Conservation (phyloP, 257 asterid species). For the Haberlea rhodopensis region DNA sequence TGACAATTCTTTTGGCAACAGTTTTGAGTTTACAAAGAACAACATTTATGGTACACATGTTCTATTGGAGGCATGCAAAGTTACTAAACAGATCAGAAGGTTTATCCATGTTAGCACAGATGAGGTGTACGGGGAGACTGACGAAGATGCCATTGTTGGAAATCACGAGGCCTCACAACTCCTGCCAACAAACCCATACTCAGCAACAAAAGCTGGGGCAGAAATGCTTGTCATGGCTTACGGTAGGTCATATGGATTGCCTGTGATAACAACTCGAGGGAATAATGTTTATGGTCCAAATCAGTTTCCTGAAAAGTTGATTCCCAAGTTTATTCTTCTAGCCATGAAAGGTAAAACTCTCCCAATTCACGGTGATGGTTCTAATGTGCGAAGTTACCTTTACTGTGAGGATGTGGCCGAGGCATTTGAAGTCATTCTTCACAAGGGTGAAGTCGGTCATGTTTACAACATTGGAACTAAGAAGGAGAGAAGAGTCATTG, state of each 20-base stretch:
- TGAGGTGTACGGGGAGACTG: conserved; percentile 74
- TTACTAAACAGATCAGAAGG: conserved; percentile 58
- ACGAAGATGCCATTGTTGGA: conserved; percentile 68
- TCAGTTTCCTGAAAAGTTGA: conserved; percentile 71
- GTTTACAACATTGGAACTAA: conserved; percentile 66
- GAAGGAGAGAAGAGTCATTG: conserved; percentile 60
- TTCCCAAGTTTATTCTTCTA: conserved; percentile 64
- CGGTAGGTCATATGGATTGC: conserved; percentile 63
- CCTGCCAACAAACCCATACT: conserved; percentile 64
- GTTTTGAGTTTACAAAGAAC: conserved; percentile 73
- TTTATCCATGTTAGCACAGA: conserved; percentile 73
- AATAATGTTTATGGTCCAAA: conserved; percentile 74
- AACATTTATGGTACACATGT: conserved; percentile 72
- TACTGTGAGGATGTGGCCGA: conserved; percentile 75
- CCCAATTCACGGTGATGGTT: conserved; percentile 71
- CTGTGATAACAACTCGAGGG: conserved; percentile 67
- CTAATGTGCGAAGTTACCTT: conserved; percentile 65
- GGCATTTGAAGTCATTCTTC: conserved; percentile 66
- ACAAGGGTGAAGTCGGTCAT: conserved; percentile 66
- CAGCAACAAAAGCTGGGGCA: conserved; percentile 73
- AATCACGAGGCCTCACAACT: conserved; percentile 72
- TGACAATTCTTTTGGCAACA: conserved; percentile 69
- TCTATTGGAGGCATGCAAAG: conserved; percentile 70
- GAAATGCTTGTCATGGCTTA: conserved; percentile 83
- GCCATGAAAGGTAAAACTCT: conserved; percentile 67